Base-by-base conservation (phyloP, 2,329 filamentous ascomycete genomes). In the Calonectria crousiana region DNA sequence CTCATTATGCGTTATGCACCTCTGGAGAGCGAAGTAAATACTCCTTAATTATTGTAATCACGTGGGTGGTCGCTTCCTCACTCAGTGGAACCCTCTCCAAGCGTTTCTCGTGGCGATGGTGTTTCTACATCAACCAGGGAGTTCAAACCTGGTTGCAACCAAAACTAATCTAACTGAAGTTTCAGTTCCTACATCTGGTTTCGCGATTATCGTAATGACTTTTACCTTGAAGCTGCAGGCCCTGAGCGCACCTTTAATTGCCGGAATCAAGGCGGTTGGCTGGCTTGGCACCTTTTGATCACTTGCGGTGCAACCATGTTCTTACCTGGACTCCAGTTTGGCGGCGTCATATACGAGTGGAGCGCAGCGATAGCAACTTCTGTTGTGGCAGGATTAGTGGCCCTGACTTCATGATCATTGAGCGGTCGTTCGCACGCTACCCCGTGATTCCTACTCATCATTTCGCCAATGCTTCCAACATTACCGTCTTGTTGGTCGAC, bases 21-120 rank as follows among this genome's bases (percentile, higher is more conserved):
- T 44, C 9, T 38, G 67, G 36, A 41, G 66, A 16, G 16, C 66
- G 14, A 52, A 74, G n/a, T 69, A 77, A 70, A 47, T 68, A 58
- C 23, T 68, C 56, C 20, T 49, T 47, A 44, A 62, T 68, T 14
- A 68, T 68, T 30, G 65, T 34, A 3, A 68, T 68, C 51, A 51
- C 58, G 13, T 68, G 65, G 65, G 65, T 51, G 30, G 51, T 28
- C 16, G 49, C 65, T 20, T 68, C 49, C 18, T 68, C 65, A 23
- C 65, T 68, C 23, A 51, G 65, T 18, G 51, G 65, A 11, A 51
- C 49, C 6, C 49, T 72, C 32, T 62, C 68, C 11, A 65, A 62
- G 32, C 52, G 62, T 34, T 38, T 36, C 16, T 51, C 67, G 1
- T 69, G 53, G 67, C 38, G 67, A 51, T 69, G 67, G 67, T 69